A percentile compares a stretch with the other conserved stretches of the same genome.
Conservation (phyloP, 257 asterid genomes). For the Solanum ahanhuiri region DNA sequence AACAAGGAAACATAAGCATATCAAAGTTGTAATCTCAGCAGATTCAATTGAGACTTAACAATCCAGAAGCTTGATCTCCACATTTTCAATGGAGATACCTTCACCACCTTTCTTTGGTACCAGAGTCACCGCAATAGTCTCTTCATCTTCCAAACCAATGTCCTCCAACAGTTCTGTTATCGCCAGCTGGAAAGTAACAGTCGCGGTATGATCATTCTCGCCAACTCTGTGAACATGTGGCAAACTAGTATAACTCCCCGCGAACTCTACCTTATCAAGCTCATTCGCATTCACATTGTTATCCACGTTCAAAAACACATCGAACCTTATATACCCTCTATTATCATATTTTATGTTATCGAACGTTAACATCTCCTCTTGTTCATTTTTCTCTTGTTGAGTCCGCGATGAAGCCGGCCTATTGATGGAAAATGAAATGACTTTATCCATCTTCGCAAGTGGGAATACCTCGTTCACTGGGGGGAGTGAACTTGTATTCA, state of each 20-base stretch:
- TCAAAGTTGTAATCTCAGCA: background rate
- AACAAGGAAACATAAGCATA: background rate
- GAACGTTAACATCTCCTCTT: conserved; percentile 30
- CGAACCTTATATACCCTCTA: conserved; percentile 27
- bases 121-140: background rate
- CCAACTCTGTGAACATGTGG: conserved; percentile 16
- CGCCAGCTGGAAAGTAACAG: background rate
- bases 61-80: background rate
- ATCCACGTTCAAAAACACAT: conserved; percentile 44
- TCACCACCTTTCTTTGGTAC: background rate
- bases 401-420: conserved; percentile 10
- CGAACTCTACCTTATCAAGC: conserved; percentile 36
- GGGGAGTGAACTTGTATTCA: background rate
- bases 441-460: conserved; percentile 6
- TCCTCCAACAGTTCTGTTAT: conserved; percentile 1
- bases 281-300: conserved; percentile 17
- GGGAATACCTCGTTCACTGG: conserved; percentile 20
- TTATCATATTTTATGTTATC: conserved; percentile 10
- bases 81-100: background rate
- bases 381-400: conserved; percentile 14
- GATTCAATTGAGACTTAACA: background rate
- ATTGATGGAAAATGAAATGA: conserved; percentile 10
- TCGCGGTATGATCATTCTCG: background rate
- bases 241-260: conserved; percentile 39
- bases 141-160: background rate